Evolutionary conservation across 441 rosid genomes (phyloP).

Genomic region (Gossypium schwendimanii): DNA sequence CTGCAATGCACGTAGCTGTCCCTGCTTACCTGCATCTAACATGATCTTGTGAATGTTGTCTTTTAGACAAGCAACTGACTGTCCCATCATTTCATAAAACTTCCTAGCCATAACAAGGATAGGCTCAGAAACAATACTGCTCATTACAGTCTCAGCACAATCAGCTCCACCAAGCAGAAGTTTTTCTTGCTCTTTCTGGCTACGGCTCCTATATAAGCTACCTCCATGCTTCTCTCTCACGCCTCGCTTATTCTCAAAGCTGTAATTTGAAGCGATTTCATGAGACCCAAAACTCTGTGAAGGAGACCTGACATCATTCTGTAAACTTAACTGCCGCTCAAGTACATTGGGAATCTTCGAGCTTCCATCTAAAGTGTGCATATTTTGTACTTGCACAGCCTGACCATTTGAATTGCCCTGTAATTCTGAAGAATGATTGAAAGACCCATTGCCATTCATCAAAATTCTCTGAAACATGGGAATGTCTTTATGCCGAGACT

Average conservation of each 20-base stretch:
- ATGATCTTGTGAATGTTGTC: constrained; percentile 68
- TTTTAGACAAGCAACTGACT: constrained; percentile 51
- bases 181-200: constrained; percentile 53
- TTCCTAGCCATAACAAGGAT: constrained; percentile 67
- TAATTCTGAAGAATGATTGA: constrained; percentile 39
- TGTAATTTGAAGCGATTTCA: constrained; percentile 48
- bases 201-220: constrained; percentile 32
- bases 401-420: constrained; percentile 44
- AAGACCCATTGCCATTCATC: constrained; percentile 62
- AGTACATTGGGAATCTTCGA: constrained; percentile 49
- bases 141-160: constrained; percentile 53
- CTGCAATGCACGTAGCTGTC: constrained; percentile 41
- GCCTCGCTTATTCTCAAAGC: constrained; percentile 56
- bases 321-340: constrained; percentile 70
- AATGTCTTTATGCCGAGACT: constrained; percentile 58
- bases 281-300: constrained; percentile 58
- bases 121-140: constrained; percentile 70
- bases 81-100: constrained; percentile 71
- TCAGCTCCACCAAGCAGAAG: constrained; percentile 57
- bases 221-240: constrained; percentile 44
- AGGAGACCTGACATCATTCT: constrained; percentile 57
- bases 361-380: constrained; percentile 40
- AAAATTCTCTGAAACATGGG: constrained; percentile 52
- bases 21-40: constrained; percentile 57
- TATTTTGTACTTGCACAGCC: constrained; percentile 37